Evolutionary conservation across 2,329 filamentous ascomycete species (phyloP).

Genomic region (Trichoderma aggressivum): DNA sequence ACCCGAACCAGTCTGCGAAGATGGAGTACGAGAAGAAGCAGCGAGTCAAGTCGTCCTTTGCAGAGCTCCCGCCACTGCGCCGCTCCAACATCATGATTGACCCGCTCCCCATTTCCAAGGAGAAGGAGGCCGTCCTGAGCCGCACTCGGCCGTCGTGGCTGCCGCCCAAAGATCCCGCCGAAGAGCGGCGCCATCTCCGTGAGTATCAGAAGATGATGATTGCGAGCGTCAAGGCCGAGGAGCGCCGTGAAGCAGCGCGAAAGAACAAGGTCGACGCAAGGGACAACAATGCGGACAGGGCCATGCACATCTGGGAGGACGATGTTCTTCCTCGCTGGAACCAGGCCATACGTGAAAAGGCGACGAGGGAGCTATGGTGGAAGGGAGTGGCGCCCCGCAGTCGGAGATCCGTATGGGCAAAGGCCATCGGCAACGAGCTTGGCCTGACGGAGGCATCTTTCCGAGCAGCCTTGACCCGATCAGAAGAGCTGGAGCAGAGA

Average conservation of each 20-base stretch:
- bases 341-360: conserved; percentile 62
- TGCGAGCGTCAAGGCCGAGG: conserved; percentile 56
- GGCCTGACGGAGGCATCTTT: conserved; percentile 66
- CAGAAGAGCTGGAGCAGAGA: conserved; percentile 58
- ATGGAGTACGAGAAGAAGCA: conserved; percentile 42
- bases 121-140: conserved; percentile 80
- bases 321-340: conserved; percentile 75
- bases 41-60: conserved; percentile 62
- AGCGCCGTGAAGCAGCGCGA: conserved; percentile 53
- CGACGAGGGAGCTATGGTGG: conserved; percentile 79
- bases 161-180: conserved; percentile 81
- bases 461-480: conserved; percentile 65
- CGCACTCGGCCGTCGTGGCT: conserved; percentile 80
- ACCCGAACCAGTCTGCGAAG: conserved; percentile 32
- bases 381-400: conserved; percentile 69
- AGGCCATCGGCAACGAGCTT: conserved; percentile 71
- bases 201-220: conserved; percentile 84
- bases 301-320: conserved; percentile 68
- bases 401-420: conserved; percentile 66
- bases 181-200: conserved; percentile 84
- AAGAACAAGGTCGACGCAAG: conserved; percentile 50
- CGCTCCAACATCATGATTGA: conserved; percentile 80
- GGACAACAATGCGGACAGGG: conserved; percentile 52
- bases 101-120: conserved; percentile 76
- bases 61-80: conserved; percentile 67